Evolutionary conservation across 768 basidiomycete genomes (phyloP), one percentile per base, ranked within the genome.

Genomic region (Candolleomyces eurysporus): DNA sequence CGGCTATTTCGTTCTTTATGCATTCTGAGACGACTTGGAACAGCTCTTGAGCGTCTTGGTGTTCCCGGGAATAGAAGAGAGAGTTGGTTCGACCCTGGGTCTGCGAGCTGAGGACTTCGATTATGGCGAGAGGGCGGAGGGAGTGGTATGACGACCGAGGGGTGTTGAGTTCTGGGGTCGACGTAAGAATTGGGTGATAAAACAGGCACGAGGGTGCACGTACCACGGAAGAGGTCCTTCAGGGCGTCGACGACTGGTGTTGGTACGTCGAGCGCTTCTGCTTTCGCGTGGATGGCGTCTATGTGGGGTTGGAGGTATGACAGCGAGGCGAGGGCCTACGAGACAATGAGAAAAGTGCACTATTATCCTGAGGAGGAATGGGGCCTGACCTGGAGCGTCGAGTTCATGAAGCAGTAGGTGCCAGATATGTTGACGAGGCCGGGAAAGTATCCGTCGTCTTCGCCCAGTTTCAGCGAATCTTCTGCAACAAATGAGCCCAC

Each of bases 21-120:
- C 88, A 91, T 71, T 96, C 94, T 1, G 94, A 90, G 9, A 98
- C 78, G 36, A 98, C 87, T 66, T 96, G 90, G 76, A 97, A 98
- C n/a, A 98, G 82, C 71, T 98, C 96, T 69, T 98, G 96, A 5
- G 96, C 96, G 71, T 98, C 96, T 76, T 98, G 96, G 71, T 98
- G 96, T 71, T 97, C 94, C 13, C 93, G 88, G 1, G 94, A 94
- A 65, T 86, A 85, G 73, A 96, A 89, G 11, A 94, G 80, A 0
- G 89, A 82, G 65, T 82, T 82, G 64, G 79, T 69, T 64, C 82
- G 83, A 54, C 82, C 82, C 39, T 78, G 73, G 42, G 82, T 76
- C 62, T 82, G 79, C 21, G 78, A 71, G 17, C 86, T 84, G 32
- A 96, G 81, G 3, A 87, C 89, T 17, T 81, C 73, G 50, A 96